phyloP scores from a whole-genome alignment of 1,139 yeast genomes.

The Geotrichum australiense region DNA sequence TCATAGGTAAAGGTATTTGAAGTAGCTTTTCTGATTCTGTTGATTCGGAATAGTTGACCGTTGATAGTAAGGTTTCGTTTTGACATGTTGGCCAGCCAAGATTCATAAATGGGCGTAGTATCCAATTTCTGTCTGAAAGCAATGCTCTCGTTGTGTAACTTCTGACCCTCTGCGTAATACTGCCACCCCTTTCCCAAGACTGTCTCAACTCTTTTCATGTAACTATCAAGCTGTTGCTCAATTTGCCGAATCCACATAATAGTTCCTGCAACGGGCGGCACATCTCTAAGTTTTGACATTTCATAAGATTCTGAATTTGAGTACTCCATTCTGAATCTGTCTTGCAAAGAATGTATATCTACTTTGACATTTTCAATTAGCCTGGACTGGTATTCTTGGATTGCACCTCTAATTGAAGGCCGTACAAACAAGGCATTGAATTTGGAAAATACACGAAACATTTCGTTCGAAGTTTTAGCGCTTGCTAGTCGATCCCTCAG shows the following conservation, averaged over 20 bases:
- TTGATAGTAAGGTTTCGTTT: conserved; percentile 28
- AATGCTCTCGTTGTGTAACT: conserved; percentile 46
- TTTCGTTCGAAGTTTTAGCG: conserved; percentile 41
- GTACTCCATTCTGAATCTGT: conserved; percentile 35
- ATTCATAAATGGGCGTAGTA: conserved; percentile 38
- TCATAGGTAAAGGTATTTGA: conserved; percentile 20
- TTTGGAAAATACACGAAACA: conserved; percentile 45
- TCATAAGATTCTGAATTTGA: conserved; percentile 33
- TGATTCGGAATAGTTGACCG: conserved; percentile 39
- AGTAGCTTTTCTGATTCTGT: conserved; percentile 22
- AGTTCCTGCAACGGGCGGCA: conserved; percentile 44
- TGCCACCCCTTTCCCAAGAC: conserved; percentile 72
- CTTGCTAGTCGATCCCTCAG: conserved; percentile 38
- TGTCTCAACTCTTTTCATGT: conserved; percentile 41
- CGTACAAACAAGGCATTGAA: conserved; percentile 44
- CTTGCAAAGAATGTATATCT: conserved; percentile 42
- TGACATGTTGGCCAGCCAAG: conserved; percentile 41
- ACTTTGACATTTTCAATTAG: conserved; percentile 42
- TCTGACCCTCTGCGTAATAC: conserved; percentile 64
- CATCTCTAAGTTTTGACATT: conserved; percentile 37
- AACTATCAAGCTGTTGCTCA: conserved; percentile 37
- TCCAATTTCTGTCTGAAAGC: conserved; percentile 44
- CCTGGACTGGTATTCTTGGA: conserved; percentile 49
- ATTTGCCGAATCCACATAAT: conserved; percentile 49
- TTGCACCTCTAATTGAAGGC: conserved; percentile 47